A percentile compares a stretch with the other conserved stretches of the same genome.
These are phyloP conservation scores for Sporothrix inflata DNA, from an alignment of 2,329 filamentous ascomycete genomes.

Conservation along the genomic window DNA sequence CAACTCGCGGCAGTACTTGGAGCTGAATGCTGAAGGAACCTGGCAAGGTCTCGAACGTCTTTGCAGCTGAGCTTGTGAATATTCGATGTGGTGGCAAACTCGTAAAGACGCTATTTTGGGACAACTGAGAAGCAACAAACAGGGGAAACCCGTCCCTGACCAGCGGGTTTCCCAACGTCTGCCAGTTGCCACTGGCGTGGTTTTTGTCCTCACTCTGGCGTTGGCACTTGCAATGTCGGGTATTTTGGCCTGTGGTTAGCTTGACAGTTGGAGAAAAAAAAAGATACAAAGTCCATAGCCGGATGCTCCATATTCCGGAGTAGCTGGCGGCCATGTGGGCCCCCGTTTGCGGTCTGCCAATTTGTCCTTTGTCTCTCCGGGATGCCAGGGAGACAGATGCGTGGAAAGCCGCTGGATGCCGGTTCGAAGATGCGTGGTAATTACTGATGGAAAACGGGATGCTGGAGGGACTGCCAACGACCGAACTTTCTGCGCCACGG, in stretches of 20 bases:
- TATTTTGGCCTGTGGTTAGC: neutral
- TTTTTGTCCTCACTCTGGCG: neutral
- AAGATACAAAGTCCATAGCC: neutral
- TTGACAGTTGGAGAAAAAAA: neutral
- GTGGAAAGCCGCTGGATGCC: neutral
- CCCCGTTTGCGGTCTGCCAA: neutral
- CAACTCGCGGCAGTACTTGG: no score
- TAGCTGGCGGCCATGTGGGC: conserved; percentile 1
- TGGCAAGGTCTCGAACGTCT: no score
- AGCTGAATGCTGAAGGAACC: no score
- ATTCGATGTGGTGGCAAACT: neutral
- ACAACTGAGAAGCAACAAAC: neutral
- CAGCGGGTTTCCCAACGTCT: neutral
- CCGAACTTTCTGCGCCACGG: neutral
- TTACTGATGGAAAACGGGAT: neutral
- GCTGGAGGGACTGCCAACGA: neutral
- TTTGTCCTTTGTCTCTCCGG: neutral
- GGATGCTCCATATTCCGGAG: neutral
- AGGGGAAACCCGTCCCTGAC: neutral
- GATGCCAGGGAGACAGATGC: neutral
- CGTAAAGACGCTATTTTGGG: neutral
- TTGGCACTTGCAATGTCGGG: neutral
- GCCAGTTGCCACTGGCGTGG: neutral
- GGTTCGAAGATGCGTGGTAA: neutral
- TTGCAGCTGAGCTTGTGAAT: no score